A percentile compares a stretch with the other conserved stretches of the same genome.
These are phyloP conservation scores for Castanopsis chinensis DNA, from an alignment of 306 rosid species.

Conservation along the genomic window DNA sequence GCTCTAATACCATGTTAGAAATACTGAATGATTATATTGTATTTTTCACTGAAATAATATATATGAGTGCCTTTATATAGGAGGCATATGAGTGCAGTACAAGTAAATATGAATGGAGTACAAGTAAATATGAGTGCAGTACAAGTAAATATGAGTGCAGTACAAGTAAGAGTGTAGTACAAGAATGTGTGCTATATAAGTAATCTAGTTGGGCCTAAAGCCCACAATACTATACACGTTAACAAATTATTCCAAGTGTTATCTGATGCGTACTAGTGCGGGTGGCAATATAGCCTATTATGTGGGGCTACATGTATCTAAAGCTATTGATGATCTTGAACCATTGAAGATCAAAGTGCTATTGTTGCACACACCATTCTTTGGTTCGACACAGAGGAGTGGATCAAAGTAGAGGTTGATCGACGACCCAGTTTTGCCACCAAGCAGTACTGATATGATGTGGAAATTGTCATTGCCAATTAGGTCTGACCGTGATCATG, in stretches of 20 bases:
- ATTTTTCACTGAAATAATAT: no score
- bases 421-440: slow-evolving; percentile 13
- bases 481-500: slow-evolving; percentile 13
- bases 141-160: no score
- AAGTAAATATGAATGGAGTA: no score
- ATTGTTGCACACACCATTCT: slow-evolving; percentile 41
- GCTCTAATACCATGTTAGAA: no score
- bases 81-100: no score
- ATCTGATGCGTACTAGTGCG: slow-evolving; percentile 35
- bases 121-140: no score
- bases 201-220: no score
- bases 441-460: slow-evolving; percentile 13
- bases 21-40: no score
- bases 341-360: slow-evolving; percentile 37
- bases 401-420: slow-evolving; percentile 3
- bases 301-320: slow-evolving; percentile 18
- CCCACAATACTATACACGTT: no score
- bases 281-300: slow-evolving; percentile 42
- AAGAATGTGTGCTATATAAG: no score
- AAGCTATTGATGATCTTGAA: not conserved
- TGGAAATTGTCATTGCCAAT: slow-evolving; percentile 42
- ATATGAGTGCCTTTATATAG: no score
- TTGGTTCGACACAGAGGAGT: slow-evolving; percentile 45
- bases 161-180: no score
- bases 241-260: slow-evolving; percentile 16